Evolutionary conservation across 768 basidiomycete species (phyloP).

Genomic region (Lepiota brunneoincarnata): DNA sequence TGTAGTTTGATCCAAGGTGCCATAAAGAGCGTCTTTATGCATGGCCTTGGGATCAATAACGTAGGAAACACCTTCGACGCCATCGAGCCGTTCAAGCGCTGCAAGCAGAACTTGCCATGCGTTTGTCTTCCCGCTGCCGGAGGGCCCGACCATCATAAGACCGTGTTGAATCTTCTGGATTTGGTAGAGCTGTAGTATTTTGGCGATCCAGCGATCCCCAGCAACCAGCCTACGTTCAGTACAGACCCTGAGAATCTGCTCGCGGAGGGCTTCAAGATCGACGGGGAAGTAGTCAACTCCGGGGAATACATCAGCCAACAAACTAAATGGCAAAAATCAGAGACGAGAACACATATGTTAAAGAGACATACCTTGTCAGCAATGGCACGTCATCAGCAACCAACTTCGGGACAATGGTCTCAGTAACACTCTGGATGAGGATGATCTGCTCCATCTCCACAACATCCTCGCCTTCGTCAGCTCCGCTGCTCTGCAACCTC

Average conservation of each 20-base stretch:
- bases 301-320: slow-evolving; percentile 96
- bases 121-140: slow-evolving; percentile 94
- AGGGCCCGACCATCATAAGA: slow-evolving; percentile 99
- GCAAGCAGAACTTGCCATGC: slow-evolving; percentile 94
- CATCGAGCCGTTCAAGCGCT: slow-evolving; percentile 89
- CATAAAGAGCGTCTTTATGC: slow-evolving; percentile 97
- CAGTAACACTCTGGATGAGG: slow-evolving; percentile 95
- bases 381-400: slow-evolving; percentile 97
- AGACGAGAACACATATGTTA: slow-evolving; percentile 6
- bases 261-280: slow-evolving; percentile 81
- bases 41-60: slow-evolving; percentile 99
- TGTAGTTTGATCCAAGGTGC: slow-evolving; percentile 94
- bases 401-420: slow-evolving; percentile 97
- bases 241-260: slow-evolving; percentile 86
- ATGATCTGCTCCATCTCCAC: slow-evolving; percentile 84
- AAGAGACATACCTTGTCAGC: slow-evolving; percentile 69
- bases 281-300: slow-evolving; percentile 90
- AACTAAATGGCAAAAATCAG: slow-evolving; percentile 38
- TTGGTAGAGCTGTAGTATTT: slow-evolving; percentile 97
- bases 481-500: slow-evolving; percentile 54
- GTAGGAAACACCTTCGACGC: slow-evolving; percentile 88
- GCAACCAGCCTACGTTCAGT: slow-evolving; percentile 79
- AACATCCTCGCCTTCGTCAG: slow-evolving; percentile 36
- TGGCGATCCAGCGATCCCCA: slow-evolving; percentile 89
- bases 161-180: slow-evolving; percentile 99